These are phyloP conservation scores for Leucogyrophana mollusca DNA, from an alignment of 768 basidiomycete species.

Conservation along the genomic window DNA sequence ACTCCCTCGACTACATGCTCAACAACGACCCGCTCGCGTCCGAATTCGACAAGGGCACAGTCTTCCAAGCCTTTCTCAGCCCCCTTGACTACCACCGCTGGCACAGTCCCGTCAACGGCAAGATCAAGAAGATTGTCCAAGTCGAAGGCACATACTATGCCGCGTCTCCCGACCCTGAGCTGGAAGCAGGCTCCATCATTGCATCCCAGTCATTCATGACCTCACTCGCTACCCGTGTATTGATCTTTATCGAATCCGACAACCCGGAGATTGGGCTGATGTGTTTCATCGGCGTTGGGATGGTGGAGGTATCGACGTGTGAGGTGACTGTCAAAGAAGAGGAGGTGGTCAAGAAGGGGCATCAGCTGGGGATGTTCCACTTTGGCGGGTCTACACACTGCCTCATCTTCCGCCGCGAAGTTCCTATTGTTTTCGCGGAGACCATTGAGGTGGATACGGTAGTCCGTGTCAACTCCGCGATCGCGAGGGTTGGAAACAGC, in stretches of 20 bases:
- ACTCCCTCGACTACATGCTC: constrained; percentile 59
- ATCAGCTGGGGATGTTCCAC: constrained; percentile 62
- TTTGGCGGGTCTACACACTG: constrained; percentile 58
- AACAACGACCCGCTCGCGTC: constrained; percentile 36
- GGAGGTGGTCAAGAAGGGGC: constrained; percentile 47
- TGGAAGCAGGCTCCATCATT: constrained; percentile 15
- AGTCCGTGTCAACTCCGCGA: too few species aligned
- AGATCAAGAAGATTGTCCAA: constrained; percentile 36
- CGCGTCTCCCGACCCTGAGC: constrained; percentile 23
- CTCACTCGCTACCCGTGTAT: constrained; percentile 43
- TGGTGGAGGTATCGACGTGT: constrained; percentile 64
- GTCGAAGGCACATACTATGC: constrained; percentile 55
- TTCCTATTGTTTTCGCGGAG: constrained; percentile 1
- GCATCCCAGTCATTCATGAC: constrained; percentile 42
- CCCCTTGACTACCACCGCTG: constrained; percentile 61
- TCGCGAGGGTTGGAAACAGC: too few species aligned
- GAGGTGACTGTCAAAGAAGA: constrained; percentile 46
- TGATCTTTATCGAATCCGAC: constrained; percentile 57
- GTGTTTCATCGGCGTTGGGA: constrained; percentile 58
- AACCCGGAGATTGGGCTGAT: constrained; percentile 52
- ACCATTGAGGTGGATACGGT: too few species aligned
- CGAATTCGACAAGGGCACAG: constrained; percentile 49
- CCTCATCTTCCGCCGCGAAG: constrained; percentile 40
- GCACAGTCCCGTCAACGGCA: constrained; percentile 56
- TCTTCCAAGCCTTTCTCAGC: constrained; percentile 59